Evolutionary conservation across 2,329 filamentous ascomycete genomes (phyloP), one percentile per base, ranked within the genome.

Genomic region (Fusarium ambrosium): DNA sequence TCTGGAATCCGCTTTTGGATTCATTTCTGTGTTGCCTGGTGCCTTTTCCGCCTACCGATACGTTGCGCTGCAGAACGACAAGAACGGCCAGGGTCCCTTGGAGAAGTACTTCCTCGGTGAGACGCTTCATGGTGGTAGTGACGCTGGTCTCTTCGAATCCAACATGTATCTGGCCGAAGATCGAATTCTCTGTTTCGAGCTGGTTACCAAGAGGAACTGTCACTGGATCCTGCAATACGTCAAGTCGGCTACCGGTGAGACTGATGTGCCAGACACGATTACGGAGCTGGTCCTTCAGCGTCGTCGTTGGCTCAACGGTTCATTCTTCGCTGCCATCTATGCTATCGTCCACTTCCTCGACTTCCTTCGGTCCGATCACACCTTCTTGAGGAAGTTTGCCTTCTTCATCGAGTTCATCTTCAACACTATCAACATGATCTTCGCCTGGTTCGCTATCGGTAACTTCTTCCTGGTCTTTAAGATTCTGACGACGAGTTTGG

Each of bases 91-190:
- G 78, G 97, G 97, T 14, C 97, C 96, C 0, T 85, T 99, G 59
- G 95, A 98, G 82, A 97, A 98, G 85, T 99, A 99, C 84, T 99
- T 98, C 85, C 91, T 95, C 43, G 97, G 97, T 78, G 97, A 98
- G 85, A 98, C 95, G 82, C 94, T 98, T 86, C 96, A 98, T 81
- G 94, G 94, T 72, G 94, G 94, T 69, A 93, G 94, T 65, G 95
- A 95, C 76, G 96, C 96, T 14, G 97, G 96, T 81, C 96, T 98
- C 75, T 99, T 99, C 85, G 98, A 96, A 4, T 96, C 97, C 77
- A 99, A 99, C 84, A 99, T 99, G 97, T 99, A 98, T 81, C 90
- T 99, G 68, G 97, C 97, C 66, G 97, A 99, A 82, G 97, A 99
- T 89, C 94, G 97, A 88, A 99, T 99, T 81, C 91, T 99, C 39